These are phyloP conservation scores for Tremellales sp. DNA, from an alignment of 1,284 basidiomycete genomes.

Conservation along the genomic window DNA sequence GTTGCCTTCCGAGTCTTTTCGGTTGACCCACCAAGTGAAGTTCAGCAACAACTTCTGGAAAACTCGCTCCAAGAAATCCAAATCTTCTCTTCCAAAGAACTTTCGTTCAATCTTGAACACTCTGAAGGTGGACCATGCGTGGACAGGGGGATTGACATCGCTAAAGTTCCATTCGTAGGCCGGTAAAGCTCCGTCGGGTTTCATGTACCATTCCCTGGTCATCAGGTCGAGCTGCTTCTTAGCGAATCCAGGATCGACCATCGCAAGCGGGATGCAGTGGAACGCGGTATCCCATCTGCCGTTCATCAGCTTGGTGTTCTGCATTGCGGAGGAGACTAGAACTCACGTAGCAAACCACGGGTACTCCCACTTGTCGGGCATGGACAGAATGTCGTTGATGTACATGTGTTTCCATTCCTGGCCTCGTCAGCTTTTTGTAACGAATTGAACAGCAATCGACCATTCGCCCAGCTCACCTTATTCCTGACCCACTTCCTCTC, in stretches of 20 bases:
- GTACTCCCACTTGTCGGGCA: conserved; percentile 99
- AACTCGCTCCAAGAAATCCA: conserved; percentile 90
- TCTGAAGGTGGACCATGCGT: conserved; percentile 95
- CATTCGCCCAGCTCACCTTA: conserved; percentile 53
- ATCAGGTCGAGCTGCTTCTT: conserved; percentile 96
- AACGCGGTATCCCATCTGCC: conserved; percentile 85
- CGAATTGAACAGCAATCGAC: too few relatives aligned
- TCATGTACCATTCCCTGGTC: conserved; percentile 97
- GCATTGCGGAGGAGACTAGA: background rate
- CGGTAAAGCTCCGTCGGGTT: conserved; percentile 95
- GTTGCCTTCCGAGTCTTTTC: conserved; percentile 89
- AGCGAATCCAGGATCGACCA: conserved; percentile 90
- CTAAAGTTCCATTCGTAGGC: conserved; percentile 99
- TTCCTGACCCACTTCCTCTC: conserved; percentile 84
- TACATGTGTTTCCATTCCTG: conserved; percentile 94
- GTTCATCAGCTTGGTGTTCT: conserved; percentile 1
- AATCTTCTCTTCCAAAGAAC: conserved; percentile 82
- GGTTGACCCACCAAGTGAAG: conserved; percentile 99
- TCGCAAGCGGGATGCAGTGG: conserved; percentile 94
- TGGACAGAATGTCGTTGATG: conserved; percentile 91
- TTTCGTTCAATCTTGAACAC: conserved; percentile 99
- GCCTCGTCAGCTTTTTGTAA: conserved; percentile 3
- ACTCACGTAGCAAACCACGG: conserved; percentile 78
- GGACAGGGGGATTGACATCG: conserved; percentile 95
- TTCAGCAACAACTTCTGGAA: conserved; percentile 97